Evolutionary conservation across 176 grass and related monocot genomes (phyloP).

Genomic region (Hordeum marinum): DNA sequence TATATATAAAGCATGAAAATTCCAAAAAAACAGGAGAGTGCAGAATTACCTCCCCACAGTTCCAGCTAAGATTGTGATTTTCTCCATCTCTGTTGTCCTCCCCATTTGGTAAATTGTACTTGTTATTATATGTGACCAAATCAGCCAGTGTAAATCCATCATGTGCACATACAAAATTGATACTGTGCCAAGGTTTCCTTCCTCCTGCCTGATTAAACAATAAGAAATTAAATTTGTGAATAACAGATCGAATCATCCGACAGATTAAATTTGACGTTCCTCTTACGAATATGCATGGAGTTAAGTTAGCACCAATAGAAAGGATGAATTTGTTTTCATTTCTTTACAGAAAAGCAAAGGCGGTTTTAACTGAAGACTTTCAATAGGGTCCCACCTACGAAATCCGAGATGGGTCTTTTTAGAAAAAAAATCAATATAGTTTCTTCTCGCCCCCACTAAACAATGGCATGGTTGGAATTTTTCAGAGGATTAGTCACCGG

Average conservation of each 20-base stretch:
- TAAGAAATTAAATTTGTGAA: neutral
- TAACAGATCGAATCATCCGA: neutral
- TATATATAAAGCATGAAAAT: slow-evolving; percentile 18
- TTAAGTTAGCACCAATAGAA: neutral
- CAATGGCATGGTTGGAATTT: neutral
- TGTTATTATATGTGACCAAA: slow-evolving; percentile 92
- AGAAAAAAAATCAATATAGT: neutral
- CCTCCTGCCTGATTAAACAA: slow-evolving; percentile 64
- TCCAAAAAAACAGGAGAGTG: slow-evolving; percentile 3
- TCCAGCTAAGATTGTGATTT: slow-evolving; percentile 98
- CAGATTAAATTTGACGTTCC: neutral
- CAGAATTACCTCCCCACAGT: slow-evolving; percentile 78
- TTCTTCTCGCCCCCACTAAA: neutral
- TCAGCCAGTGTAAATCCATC: slow-evolving; percentile 97
- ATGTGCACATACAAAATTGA: slow-evolving; percentile 97
- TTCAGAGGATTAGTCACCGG: neutral
- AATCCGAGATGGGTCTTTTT: neutral
- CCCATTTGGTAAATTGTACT: slow-evolving; percentile 82
- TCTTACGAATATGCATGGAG: neutral
- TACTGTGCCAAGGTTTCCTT: slow-evolving; percentile 92
- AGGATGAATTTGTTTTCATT: neutral
- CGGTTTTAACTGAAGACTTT: neutral
- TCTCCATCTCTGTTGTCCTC: slow-evolving; percentile 93
- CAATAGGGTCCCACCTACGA: neutral
- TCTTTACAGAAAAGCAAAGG: neutral